Evolutionary conservation across 1,284 basidiomycete genomes (phyloP).

Genomic region (Apiotrichum laibachii): DNA sequence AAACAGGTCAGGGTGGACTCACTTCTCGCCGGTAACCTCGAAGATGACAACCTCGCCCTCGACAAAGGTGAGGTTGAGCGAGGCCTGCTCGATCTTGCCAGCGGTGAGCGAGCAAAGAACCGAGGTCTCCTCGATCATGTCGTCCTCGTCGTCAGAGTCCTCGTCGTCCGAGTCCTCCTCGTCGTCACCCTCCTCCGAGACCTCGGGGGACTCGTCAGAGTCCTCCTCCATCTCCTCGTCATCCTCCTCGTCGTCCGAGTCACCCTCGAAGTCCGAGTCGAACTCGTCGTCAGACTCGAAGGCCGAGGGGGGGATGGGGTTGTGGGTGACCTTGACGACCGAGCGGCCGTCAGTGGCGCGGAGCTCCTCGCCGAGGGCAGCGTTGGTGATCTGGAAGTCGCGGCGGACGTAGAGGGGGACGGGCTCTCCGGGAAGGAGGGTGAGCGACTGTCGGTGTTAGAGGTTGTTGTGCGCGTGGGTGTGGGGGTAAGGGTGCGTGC

Average conservation of each 20-base stretch:
- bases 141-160: conserved; percentile 52
- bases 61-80: conserved; percentile 71
- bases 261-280: conserved; percentile 48
- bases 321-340: conserved; percentile 74
- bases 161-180: conserved; percentile 37
- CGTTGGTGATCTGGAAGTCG: conserved; percentile 80
- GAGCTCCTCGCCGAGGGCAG: conserved; percentile 72
- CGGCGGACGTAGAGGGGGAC: conserved; percentile 63
- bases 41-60: conserved; percentile 68
- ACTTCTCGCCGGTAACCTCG: conserved; percentile 81
- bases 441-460: conserved; percentile 26
- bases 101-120: conserved; percentile 56
- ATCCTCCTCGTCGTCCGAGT: conserved; percentile 49
- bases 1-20: conserved; percentile 21
- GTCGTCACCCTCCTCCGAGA: conserved; percentile 51
- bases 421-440: conserved; percentile 53
- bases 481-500: not conserved
- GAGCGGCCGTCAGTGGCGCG: conserved; percentile 65
- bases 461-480: not conserved
- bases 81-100: conserved; percentile 68
- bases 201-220: conserved; percentile 37
- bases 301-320: conserved; percentile 44
- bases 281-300: conserved; percentile 57
- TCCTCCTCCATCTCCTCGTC: conserved; percentile 48
- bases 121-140: conserved; percentile 52